Conservation (phyloP, 2,329 filamentous ascomycete species). For the Fusarium scirpi region DNA sequence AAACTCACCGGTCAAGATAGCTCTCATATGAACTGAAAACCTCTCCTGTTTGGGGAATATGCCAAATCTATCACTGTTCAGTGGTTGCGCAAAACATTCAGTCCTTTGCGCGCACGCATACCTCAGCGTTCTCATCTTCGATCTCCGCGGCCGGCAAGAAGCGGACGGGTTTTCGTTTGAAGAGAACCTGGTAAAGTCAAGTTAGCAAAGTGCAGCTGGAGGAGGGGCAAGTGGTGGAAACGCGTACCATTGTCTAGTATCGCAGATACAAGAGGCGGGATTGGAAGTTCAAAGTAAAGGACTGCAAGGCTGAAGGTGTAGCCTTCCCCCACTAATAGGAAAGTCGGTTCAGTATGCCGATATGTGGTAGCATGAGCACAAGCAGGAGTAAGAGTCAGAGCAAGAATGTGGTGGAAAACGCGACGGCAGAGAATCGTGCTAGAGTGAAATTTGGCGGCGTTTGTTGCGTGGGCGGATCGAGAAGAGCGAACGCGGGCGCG, state of each 20-base stretch:
- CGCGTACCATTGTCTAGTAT: slow-evolving; percentile 42
- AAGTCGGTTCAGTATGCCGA: slow-evolving; percentile 23
- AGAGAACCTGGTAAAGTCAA: slow-evolving; percentile 76
- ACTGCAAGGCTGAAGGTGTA: slow-evolving; percentile 45
- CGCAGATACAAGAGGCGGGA: slow-evolving; percentile 35
- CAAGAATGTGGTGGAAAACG: slow-evolving; percentile 30
- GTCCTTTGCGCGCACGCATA: slow-evolving; percentile 55
- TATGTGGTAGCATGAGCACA: slow-evolving; percentile 40
- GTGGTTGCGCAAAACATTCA: slow-evolving; percentile 17
- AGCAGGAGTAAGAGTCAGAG: slow-evolving; percentile 32
- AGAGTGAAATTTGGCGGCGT: slow-evolving; percentile 27
- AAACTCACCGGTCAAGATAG: slow-evolving; percentile 81
- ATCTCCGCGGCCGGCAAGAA: slow-evolving; percentile 78
- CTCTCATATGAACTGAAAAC: slow-evolving; percentile 90
- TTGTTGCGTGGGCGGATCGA: slow-evolving; percentile 33
- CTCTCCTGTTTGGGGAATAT: slow-evolving; percentile 90
- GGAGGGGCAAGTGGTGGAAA: neutral
- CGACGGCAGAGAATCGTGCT: slow-evolving; percentile 25
- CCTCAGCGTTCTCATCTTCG: slow-evolving; percentile 86
- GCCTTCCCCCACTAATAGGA: slow-evolving; percentile 49
- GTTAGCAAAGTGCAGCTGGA: slow-evolving; percentile 20
- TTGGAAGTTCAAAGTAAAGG: slow-evolving; percentile 30
- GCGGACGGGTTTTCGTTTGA: slow-evolving; percentile 94
- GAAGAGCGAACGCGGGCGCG: slow-evolving; percentile 40
- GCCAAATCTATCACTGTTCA: slow-evolving; percentile 77